Percentiles rank a stretch among this genome's conserved stretches.
These are phyloP conservation scores for Entophlyctis luteolus DNA, from an alignment of 192 early-diverging fungal genomes.

Conservation along the genomic window DNA sequence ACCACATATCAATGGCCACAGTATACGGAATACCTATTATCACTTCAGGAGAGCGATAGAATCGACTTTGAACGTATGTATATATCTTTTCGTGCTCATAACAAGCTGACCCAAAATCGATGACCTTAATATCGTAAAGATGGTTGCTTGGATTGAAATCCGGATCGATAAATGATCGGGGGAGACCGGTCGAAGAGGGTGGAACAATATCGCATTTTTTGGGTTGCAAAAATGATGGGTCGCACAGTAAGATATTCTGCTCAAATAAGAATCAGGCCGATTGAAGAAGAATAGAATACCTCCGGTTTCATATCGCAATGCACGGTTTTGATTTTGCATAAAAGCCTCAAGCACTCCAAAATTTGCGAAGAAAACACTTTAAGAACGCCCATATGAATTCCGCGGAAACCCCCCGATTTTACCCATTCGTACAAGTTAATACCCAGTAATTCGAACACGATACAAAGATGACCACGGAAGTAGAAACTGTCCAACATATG, in stretches of 20 bases:
- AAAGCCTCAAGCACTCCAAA: slow-evolving; percentile 72
- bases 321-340: slow-evolving; percentile 73
- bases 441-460: slow-evolving; percentile 88
- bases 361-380: slow-evolving; percentile 77
- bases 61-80: slow-evolving; percentile 94
- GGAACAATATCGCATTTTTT: slow-evolving; percentile 25
- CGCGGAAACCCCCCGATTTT: slow-evolving; percentile 86
- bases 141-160: slow-evolving; percentile 39
- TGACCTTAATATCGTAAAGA: slow-evolving; percentile 82
- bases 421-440: slow-evolving; percentile 97
- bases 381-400: slow-evolving; percentile 74
- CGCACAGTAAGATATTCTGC: slow-evolving; percentile 77
- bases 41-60: slow-evolving; percentile 96
- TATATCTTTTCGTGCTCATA: slow-evolving; percentile 90
- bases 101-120: slow-evolving; percentile 96
- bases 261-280: neutral
- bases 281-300: slow-evolving; percentile 44
- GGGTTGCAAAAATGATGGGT: slow-evolving; percentile 49
- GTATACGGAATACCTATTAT: slow-evolving; percentile 86
- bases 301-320: slow-evolving; percentile 98
- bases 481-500: slow-evolving; percentile 89
- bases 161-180: slow-evolving; percentile 24
- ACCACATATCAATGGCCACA: slow-evolving; percentile 97
- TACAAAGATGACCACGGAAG: slow-evolving; percentile 94
- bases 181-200: slow-evolving; percentile 7